A percentile compares a stretch with the other conserved stretches of the same genome.
These are phyloP conservation scores for Auricularia sp. DNA, from an alignment of 768 basidiomycete genomes.

Conservation along the genomic window DNA sequence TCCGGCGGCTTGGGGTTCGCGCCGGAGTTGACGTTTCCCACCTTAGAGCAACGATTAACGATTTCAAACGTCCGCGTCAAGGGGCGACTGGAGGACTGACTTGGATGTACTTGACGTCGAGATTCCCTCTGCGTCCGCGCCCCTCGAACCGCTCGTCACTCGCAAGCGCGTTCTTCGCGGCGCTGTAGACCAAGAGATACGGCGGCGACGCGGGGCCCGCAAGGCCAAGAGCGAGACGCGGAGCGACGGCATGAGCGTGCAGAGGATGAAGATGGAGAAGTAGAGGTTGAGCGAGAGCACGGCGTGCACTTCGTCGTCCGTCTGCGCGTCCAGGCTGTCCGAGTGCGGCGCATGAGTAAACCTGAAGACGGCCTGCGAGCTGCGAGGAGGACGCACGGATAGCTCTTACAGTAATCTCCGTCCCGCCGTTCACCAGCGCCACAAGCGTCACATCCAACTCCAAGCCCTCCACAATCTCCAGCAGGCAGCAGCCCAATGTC, in stretches of 20 bases:
- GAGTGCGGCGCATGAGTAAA: no score
- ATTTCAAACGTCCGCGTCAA: neutral
- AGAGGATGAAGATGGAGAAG: slow-evolving; percentile 6
- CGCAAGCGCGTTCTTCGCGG: no score
- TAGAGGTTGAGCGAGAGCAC: slow-evolving; percentile 4
- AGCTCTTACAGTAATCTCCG: neutral
- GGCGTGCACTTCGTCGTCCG: slow-evolving; percentile 1
- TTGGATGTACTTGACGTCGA: neutral
- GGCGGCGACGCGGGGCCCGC: no score
- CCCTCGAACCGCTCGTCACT: no score
- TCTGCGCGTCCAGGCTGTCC: slow-evolving; percentile 6
- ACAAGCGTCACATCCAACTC: slow-evolving; percentile 8
- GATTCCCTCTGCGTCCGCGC: no score
- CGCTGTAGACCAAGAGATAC: no score
- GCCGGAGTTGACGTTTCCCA: neutral
- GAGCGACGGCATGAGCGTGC: slow-evolving; percentile 6
- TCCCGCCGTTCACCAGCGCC: slow-evolving; percentile 5
- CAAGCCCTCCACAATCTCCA: neutral
- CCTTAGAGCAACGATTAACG: no score
- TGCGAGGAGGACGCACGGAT: neutral
- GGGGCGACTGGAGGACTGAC: neutral
- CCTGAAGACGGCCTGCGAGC: no score
- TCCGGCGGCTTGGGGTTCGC: neutral
- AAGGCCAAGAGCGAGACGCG: neutral
- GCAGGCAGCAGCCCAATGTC: slow-evolving; percentile 7